These are phyloP conservation scores for Stylonectria norvegica DNA, from an alignment of 2,329 filamentous ascomycete species.

Conservation along the genomic window DNA sequence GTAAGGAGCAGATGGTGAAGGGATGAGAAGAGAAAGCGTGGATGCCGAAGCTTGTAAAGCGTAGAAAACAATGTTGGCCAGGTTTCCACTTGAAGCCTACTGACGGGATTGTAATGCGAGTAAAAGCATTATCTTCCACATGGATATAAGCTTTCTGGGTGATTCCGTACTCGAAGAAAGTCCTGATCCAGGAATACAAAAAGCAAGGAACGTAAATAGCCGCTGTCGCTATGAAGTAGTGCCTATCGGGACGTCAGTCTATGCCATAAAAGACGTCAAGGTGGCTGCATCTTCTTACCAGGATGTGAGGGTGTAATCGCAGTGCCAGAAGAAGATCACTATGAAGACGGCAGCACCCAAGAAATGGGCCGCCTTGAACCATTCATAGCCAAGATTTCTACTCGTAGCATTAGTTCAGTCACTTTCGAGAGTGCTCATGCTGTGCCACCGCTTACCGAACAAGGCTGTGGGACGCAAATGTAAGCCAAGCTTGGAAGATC, in stretches of 20 bases:
- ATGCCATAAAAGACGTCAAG: too few species aligned
- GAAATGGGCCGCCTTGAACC: not conserved
- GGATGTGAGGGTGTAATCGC: not conserved
- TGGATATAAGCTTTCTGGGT: not conserved
- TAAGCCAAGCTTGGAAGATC: not conserved
- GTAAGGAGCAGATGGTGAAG: not conserved
- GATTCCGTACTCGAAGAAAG: not conserved
- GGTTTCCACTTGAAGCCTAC: not conserved
- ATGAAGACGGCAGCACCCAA: not conserved
- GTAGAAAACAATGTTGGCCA: not conserved
- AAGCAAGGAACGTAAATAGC: not conserved
- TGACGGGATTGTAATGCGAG: not conserved
- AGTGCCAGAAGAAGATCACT: not conserved
- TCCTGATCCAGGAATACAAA: not conserved
- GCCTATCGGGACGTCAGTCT: not conserved
- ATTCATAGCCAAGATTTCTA: not conserved
- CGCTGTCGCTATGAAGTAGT: not conserved
- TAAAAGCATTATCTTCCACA: not conserved
- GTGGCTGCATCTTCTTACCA: not conserved
- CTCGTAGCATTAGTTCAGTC: not conserved
- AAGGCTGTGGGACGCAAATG: not conserved
- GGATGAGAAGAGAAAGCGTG: not conserved
- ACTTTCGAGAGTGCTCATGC: not conserved
- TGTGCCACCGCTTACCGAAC: not conserved
- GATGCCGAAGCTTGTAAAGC: not conserved